Percentiles rank a stretch among this genome's conserved stretches.
phyloP scores from a whole-genome alignment of 192 early-diverging fungal species.

The Diversispora epigaea region DNA sequence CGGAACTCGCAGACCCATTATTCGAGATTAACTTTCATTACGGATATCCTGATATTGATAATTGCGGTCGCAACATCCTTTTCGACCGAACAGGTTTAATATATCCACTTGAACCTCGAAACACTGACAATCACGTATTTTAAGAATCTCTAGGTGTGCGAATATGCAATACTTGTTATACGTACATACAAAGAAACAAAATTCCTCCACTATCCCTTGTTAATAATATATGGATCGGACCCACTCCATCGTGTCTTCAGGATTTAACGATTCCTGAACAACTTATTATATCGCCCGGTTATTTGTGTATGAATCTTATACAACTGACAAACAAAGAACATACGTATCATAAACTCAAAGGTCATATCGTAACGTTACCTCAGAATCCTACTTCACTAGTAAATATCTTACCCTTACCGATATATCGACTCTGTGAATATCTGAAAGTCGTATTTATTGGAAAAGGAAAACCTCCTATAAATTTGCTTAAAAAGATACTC shows the following conservation, averaged over 20 bases:
- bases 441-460: not conserved
- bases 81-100: not conserved
- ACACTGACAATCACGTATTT: not conserved
- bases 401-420: not conserved
- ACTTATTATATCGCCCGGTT: not conserved
- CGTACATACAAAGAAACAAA: not conserved
- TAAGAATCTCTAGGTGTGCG: not conserved
- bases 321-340: not conserved
- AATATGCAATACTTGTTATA: not conserved
- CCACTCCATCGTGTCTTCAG: not conserved
- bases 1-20: not conserved
- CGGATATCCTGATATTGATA: not conserved
- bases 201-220: not conserved
- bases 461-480: not conserved
- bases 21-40: not conserved
- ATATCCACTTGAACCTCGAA: not conserved
- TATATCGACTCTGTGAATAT: not conserved
- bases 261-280: not conserved
- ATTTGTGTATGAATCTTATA: not conserved
- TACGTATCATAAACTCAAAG: not conserved
- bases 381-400: not conserved
- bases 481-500: not conserved
- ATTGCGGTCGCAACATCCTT: not conserved
- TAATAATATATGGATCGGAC: not conserved
- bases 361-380: not conserved